Percentiles rank a stretch among this genome's conserved stretches.
phyloP scores from a whole-genome alignment of 768 basidiomycete genomes.

The Lentinus brumalis region DNA sequence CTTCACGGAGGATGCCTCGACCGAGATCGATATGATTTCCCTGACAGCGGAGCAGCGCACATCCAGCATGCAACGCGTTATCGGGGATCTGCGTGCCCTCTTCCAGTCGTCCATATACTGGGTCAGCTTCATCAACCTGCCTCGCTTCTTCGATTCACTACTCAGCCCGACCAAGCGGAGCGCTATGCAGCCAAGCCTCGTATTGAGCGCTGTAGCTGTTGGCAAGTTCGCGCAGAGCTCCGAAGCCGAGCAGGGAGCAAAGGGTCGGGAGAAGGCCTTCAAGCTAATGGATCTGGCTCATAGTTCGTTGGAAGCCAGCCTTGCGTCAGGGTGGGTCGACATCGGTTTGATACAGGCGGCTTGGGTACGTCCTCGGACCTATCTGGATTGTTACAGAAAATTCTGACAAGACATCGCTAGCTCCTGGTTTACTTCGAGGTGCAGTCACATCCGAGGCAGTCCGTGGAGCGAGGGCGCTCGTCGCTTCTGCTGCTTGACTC shows the following conservation, averaged over 20 bases:
- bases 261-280: slow-evolving; percentile 58
- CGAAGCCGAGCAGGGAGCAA: slow-evolving; percentile 48
- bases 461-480: slow-evolving; percentile 52
- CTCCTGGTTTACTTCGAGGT: slow-evolving; percentile 72
- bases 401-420: slow-evolving; percentile 36
- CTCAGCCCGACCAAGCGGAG: slow-evolving; percentile 52
- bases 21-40: background rate
- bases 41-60: slow-evolving; percentile 41
- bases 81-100: slow-evolving; percentile 60
- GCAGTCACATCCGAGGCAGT: slow-evolving; percentile 65
- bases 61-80: slow-evolving; percentile 44
- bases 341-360: slow-evolving; percentile 73
- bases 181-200: slow-evolving; percentile 64
- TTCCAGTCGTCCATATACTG: slow-evolving; percentile 69
- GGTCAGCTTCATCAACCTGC: slow-evolving; percentile 74
- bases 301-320: slow-evolving; percentile 66
- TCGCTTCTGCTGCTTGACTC: slow-evolving; percentile 64
- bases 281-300: slow-evolving; percentile 68
- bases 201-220: slow-evolving; percentile 66
- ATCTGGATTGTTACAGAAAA: slow-evolving; percentile 32
- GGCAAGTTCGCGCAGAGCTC: slow-evolving; percentile 71
- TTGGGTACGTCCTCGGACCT: slow-evolving; percentile 35
- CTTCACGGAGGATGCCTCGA: slow-evolving; percentile 12
- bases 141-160: slow-evolving; percentile 62
- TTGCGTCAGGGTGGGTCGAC: slow-evolving; percentile 72